Base-by-base conservation (phyloP, 1,139 yeast genomes). In the Saccharomyces pastorianus region DNA sequence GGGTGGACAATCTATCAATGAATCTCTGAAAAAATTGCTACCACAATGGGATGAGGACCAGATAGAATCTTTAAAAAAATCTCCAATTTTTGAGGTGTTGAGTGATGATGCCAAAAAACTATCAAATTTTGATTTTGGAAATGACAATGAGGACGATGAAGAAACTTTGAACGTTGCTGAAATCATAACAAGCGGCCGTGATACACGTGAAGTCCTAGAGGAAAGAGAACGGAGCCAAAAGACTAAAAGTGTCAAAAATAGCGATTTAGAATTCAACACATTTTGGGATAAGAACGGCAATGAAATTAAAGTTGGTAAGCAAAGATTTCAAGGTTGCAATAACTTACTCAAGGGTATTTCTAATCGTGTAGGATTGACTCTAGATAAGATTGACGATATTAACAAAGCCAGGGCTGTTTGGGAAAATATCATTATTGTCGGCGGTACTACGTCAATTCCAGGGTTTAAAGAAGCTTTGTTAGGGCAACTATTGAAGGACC, bases 131-230 rank as follows among this genome's bases (percentile, higher is more conserved):
- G 72, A 70, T 52, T 65, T 79, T 53, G 73, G 73, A 46, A 71
- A 71, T 25, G 68, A 66, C 4, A 57, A 65, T 28, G 76, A 73
- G 5, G 73, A 69, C 20, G 82, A 82, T 44, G 95, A 86, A 38
- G 93, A 88, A 49, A 81, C 83, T 3, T 78, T 89, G 52, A 97
- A 93, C 69, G 91, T 93, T 50, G 97, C 97, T 1, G 89, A 89
- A 46, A 83, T 90, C 62, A 95, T 93, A 7, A 82, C 95, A 0
- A 84, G 88, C 56, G 88, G 83, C 11, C 78, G 84, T 59, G 71
- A 67, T 51, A 81, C 88, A 1, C 76, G 85, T 55, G 89, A 84
- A 64, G 75, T 84, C 41, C 70, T 85, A 52, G 86, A 79, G 53
- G 81, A 80, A 62, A 76, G 83, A 51, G 85, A 81, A 61, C 62